Conservation (phyloP, 2,329 filamentous ascomycete species). For the Fusarium hainanense region DNA sequence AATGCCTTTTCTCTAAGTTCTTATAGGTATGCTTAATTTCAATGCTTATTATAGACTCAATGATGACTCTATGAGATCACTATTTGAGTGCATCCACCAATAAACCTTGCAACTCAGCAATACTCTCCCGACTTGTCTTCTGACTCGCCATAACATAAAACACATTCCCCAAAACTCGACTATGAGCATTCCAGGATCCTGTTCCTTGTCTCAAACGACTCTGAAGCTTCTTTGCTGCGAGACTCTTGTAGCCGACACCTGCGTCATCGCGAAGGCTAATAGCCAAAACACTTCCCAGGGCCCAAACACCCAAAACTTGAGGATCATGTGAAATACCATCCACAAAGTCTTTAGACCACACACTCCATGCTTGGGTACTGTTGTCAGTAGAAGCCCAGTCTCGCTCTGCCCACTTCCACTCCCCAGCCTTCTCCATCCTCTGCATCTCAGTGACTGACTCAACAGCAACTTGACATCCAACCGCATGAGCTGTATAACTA, state of each 20-base stretch:
- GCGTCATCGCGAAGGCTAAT: slow-evolving; percentile 63
- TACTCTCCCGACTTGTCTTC: slow-evolving; percentile 50
- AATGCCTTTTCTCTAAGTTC: too few species aligned
- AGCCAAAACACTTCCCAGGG: slow-evolving; percentile 79
- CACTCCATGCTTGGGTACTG: slow-evolving; percentile 73
- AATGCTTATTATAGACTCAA: not conserved
- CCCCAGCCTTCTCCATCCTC: slow-evolving; percentile 64
- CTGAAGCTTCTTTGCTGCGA: slow-evolving; percentile 58
- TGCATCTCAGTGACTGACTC: slow-evolving; percentile 71
- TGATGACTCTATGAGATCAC: not conserved
- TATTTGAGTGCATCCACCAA: slow-evolving; percentile 28
- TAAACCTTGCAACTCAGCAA: slow-evolving; percentile 40
- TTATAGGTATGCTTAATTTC: too few species aligned
- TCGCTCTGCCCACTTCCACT: slow-evolving; percentile 59
- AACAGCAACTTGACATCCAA: slow-evolving; percentile 83
- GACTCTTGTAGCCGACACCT: slow-evolving; percentile 60
- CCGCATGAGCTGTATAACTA: slow-evolving; percentile 86
- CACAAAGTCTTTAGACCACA: slow-evolving; percentile 74
- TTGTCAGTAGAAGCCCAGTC: too few species aligned
- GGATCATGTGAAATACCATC: slow-evolving; percentile 65
- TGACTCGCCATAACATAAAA: slow-evolving; percentile 69
- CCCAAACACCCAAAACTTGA: slow-evolving; percentile 73
- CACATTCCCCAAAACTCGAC: slow-evolving; percentile 67
- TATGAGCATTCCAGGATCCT: slow-evolving; percentile 62
- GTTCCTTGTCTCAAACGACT: slow-evolving; percentile 47